Evolutionary conservation across 192 early-diverging fungal species (phyloP).

Genomic region (Piromyces sp.): DNA sequence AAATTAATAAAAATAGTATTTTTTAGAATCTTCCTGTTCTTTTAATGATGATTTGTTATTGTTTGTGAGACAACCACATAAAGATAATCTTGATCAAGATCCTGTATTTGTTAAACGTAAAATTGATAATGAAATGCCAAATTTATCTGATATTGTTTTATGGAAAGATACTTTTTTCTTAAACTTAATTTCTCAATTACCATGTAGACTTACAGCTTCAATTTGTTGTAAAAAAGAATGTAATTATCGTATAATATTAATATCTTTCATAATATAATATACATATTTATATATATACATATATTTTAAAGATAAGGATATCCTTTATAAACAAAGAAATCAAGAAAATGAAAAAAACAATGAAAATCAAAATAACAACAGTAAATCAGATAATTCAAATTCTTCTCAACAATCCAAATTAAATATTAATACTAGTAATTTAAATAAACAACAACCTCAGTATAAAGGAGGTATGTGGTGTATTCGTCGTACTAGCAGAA

Average conservation of each 20-base stretch:
- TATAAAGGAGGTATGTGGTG: conserved; percentile 50
- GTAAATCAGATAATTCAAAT: neutral
- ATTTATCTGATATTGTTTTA: conserved; percentile 50
- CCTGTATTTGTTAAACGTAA: conserved; percentile 75
- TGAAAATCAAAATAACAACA: neutral
- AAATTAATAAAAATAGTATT: conserved; percentile 15
- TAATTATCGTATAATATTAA: no score
- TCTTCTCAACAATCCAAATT: conserved; percentile 1
- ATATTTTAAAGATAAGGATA: neutral
- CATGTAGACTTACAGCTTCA: conserved; percentile 76
- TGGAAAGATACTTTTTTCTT: conserved; percentile 87
- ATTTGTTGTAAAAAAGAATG: conserved; percentile 39
- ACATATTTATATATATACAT: no score
- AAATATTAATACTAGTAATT: neutral
- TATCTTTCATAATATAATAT: no score
- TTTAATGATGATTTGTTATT: conserved; percentile 69
- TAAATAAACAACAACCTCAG: conserved; percentile 19
- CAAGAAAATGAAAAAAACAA: neutral
- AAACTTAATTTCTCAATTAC: conserved; percentile 78
- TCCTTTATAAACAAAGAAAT: neutral
- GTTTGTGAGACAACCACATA: conserved; percentile 45
- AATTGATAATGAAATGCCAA: conserved; percentile 35
- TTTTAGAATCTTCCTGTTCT: conserved; percentile 46
- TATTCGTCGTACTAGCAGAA: conserved; percentile 51
- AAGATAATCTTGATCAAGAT: conserved; percentile 26